These are phyloP conservation scores for Boletus semigastroideus DNA, from an alignment of 1,284 basidiomycete genomes.

Conservation along the genomic window DNA sequence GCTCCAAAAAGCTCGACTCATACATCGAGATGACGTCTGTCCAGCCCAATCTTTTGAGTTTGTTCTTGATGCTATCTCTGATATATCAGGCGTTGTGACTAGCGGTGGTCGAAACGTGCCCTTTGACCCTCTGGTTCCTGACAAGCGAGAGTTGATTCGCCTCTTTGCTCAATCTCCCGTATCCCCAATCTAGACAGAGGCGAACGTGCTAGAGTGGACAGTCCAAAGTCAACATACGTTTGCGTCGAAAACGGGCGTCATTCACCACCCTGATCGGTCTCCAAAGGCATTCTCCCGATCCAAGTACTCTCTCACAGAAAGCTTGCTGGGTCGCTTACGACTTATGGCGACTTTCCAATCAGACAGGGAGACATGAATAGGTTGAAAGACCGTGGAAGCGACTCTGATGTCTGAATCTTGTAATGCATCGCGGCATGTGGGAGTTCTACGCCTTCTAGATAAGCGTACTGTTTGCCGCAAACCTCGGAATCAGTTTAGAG, in stretches of 20 bases:
- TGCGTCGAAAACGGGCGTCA: neutral
- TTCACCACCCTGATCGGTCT: slow-evolving; percentile 4
- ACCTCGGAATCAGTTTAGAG: neutral
- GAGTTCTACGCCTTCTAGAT: neutral
- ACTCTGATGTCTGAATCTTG: neutral
- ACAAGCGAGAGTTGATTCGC: neutral
- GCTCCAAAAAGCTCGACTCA: neutral
- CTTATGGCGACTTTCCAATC: slow-evolving; percentile 5
- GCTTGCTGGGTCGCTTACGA: neutral
- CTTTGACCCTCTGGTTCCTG: slow-evolving; percentile 7
- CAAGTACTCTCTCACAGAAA: neutral
- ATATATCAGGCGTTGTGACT: neutral
- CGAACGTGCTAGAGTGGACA: slow-evolving; percentile 3
- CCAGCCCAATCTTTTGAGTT: neutral
- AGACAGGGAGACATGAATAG: neutral
- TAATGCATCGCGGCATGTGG: neutral
- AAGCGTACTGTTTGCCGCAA: neutral
- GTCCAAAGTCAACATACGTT: neutral
- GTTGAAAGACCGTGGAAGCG: rapidly evolving
- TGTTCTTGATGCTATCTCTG: slow-evolving; percentile 6
- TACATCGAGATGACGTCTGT: neutral
- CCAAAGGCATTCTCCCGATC: neutral
- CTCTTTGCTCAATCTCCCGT: neutral
- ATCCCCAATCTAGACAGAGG: slow-evolving; percentile 9
- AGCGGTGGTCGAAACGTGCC: slow-evolving; percentile 3